phyloP scores from a whole-genome alignment of 2,329 filamentous ascomycete species.

The Podosphaera xanthii region DNA sequence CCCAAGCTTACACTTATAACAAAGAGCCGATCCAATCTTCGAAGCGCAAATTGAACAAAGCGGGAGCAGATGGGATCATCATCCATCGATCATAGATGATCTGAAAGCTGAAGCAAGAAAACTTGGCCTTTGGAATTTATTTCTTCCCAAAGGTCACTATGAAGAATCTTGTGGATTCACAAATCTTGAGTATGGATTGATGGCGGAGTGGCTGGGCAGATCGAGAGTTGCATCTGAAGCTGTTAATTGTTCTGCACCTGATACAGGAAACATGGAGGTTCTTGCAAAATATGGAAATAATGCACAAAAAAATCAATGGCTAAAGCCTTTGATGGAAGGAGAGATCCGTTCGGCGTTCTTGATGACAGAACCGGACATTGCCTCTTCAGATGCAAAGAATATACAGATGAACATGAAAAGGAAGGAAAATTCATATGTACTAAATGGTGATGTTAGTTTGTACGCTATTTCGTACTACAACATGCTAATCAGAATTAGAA shows the following conservation, averaged over 20 bases:
- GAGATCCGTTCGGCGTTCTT: constrained; percentile 75
- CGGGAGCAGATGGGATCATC: constrained; percentile 52
- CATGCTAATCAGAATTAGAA: constrained; percentile 32
- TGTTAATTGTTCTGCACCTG: constrained; percentile 73
- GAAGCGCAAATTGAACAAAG: constrained; percentile 56
- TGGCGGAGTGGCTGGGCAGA: constrained; percentile 89
- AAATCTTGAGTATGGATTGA: constrained; percentile 91
- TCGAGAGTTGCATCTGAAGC: constrained; percentile 66
- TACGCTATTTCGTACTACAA: neutral
- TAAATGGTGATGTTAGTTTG: constrained; percentile 57
- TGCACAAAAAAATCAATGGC: constrained; percentile 64
- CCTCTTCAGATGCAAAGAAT: constrained; percentile 80
- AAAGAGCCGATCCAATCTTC: constrained; percentile 55
- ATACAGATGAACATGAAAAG: constrained; percentile 63
- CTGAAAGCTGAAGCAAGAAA: constrained; percentile 65
- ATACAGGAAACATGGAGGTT: constrained; percentile 93
- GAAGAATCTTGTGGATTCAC: constrained; percentile 83
- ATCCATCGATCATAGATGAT: constrained; percentile 67
- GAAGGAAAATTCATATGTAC: constrained; percentile 71
- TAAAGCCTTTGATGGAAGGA: constrained; percentile 59
- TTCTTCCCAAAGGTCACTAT: constrained; percentile 86
- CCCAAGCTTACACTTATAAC: constrained; percentile 6
- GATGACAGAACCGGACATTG: constrained; percentile 82
- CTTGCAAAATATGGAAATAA: constrained; percentile 77
- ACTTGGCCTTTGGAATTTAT: constrained; percentile 94